These are phyloP conservation scores for Malbranchea cinnamomea DNA, from an alignment of 2,329 filamentous ascomycete species.

Conservation along the genomic window DNA sequence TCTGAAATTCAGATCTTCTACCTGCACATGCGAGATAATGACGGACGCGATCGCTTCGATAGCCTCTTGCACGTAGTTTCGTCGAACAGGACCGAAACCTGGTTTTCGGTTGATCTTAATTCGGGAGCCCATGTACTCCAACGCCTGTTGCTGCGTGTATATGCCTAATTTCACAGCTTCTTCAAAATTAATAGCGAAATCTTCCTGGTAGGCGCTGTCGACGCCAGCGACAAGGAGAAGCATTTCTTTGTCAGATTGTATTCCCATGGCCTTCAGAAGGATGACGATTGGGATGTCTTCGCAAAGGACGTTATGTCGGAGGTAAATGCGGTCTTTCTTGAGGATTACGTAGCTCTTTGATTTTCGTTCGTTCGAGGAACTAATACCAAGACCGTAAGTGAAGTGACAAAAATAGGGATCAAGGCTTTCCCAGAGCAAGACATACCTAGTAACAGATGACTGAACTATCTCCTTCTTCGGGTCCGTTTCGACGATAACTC, in stretches of 20 bases:
- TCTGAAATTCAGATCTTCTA: constrained; percentile 81
- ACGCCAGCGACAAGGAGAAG: constrained; percentile 78
- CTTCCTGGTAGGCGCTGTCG: constrained; percentile 80
- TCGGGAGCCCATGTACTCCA: constrained; percentile 77
- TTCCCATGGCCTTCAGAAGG: constrained; percentile 80
- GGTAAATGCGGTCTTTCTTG: constrained; percentile 80
- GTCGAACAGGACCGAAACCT: constrained; percentile 42
- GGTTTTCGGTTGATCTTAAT: constrained; percentile 71
- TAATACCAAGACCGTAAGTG: constrained; percentile 24
- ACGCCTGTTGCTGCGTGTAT: constrained; percentile 83
- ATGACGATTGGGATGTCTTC: constrained; percentile 95
- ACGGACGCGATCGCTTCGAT: constrained; percentile 85
- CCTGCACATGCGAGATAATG: constrained; percentile 86
- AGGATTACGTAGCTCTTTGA: constrained; percentile 92
- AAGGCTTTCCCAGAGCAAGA: not conserved
- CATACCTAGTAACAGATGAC: constrained; percentile 68
- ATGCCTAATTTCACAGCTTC: constrained; percentile 72
- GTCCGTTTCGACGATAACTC: constrained; percentile 90
- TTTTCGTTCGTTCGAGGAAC: constrained; percentile 93
- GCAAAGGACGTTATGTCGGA: constrained; percentile 83
- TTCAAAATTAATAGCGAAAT: constrained; percentile 91
- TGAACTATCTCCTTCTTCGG: constrained; percentile 86
- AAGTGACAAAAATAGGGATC: not conserved
- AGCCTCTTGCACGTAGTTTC: constrained; percentile 80
- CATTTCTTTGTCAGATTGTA: constrained; percentile 90